These are phyloP conservation scores for Sophora flavescens DNA, from an alignment of 306 rosid species.

Conservation along the genomic window DNA sequence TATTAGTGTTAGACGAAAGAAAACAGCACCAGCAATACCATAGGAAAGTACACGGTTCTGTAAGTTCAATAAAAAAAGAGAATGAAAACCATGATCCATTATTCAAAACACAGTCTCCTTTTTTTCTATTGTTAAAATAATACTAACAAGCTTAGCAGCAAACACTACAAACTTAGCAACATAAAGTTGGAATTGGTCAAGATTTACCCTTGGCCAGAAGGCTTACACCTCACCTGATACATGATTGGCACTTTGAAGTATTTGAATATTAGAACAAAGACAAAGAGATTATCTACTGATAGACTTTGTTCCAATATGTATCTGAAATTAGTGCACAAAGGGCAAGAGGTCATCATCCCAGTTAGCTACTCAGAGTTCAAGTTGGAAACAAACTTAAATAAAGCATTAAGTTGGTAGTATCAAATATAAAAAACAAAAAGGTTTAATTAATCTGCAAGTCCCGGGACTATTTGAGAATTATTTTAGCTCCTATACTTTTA, in stretches of 20 bases:
- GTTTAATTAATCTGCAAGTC: no score
- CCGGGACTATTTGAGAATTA: no score
- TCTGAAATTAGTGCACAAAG: slow-evolving; percentile 53
- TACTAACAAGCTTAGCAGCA: background rate
- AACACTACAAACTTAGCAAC: slow-evolving; percentile 10
- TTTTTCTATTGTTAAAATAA: slow-evolving; percentile 10
- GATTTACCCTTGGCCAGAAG: slow-evolving; percentile 32
- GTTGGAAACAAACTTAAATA: no score
- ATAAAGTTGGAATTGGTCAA: slow-evolving; percentile 28
- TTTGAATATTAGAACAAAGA: slow-evolving; percentile 90
- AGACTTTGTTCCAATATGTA: slow-evolving; percentile 95
- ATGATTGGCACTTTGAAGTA: slow-evolving; percentile 86
- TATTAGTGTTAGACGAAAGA: slow-evolving; percentile 79
- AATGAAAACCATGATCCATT: slow-evolving; percentile 37
- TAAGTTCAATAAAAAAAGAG: slow-evolving; percentile 41
- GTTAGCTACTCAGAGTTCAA: slow-evolving; percentile 20
- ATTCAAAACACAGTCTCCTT: background rate
- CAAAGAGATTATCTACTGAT: slow-evolving; percentile 92
- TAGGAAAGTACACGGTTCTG: slow-evolving; percentile 94
- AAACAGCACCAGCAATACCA: slow-evolving; percentile 89
- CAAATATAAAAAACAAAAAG: no score
- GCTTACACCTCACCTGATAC: slow-evolving; percentile 73
- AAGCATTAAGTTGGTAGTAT: no score
- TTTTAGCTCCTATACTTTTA: no score
- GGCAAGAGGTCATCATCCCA: slow-evolving; percentile 7